Evolutionary conservation across 768 basidiomycete genomes (phyloP).

Genomic region (Mrakia blollopis): DNA sequence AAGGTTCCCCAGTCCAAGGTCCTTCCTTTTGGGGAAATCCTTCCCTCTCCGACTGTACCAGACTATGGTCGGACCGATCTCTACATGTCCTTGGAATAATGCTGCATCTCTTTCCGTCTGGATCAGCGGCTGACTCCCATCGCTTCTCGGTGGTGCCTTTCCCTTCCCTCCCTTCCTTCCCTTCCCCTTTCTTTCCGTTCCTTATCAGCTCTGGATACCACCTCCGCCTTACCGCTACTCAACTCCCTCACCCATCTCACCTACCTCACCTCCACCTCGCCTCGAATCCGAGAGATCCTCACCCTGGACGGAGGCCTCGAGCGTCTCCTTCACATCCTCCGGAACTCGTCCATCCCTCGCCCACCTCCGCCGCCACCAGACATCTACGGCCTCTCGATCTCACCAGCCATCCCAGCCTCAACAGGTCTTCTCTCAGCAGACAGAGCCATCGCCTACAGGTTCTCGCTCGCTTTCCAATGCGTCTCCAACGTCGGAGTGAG

Average conservation of each 20-base stretch:
- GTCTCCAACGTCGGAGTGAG: constrained; percentile 95
- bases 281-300: constrained; percentile 96
- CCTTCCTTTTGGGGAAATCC: background rate
- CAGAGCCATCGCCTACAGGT: constrained; percentile 41
- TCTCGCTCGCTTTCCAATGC: constrained; percentile 91
- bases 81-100: background rate
- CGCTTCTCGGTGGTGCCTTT: background rate
- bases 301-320: constrained; percentile 97
- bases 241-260: constrained; percentile 94
- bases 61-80: background rate
- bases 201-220: constrained; percentile 44
- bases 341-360: constrained; percentile 73
- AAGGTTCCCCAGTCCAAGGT: background rate
- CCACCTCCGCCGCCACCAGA: constrained; percentile 47
- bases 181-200: constrained; percentile 2
- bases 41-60: background rate
- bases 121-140: background rate
- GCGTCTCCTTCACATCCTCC: constrained; percentile 83
- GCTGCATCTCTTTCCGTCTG: background rate
- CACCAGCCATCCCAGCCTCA: constrained; percentile 43
- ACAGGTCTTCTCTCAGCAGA: constrained; percentile 43
- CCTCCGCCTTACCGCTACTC: constrained; percentile 55
- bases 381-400: constrained; percentile 42
- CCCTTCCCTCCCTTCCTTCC: background rate
- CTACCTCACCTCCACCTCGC: constrained; percentile 94